Base-by-base conservation (phyloP, 2,329 filamentous ascomycete species). In the Phialophora macrospora region DNA sequence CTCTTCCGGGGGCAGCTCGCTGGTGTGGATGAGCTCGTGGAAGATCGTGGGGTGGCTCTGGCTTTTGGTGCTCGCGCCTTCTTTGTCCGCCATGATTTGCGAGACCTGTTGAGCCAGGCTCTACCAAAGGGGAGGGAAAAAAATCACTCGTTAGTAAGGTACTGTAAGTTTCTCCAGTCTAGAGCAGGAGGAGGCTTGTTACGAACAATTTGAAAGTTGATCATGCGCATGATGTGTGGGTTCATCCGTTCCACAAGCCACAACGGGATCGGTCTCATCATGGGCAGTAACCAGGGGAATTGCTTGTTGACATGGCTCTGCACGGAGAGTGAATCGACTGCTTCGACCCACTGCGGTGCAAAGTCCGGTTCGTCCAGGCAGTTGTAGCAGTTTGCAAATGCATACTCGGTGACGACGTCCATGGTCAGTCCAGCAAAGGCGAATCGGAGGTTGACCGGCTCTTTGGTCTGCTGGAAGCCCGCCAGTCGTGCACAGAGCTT, bases 401-500 rank as follows among this genome's bases (percentile, higher is more conserved):
- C 26, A 57, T 70, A 71, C 5, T 65, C 49, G 8, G 62, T 70
- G 58, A 72, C 67, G 20, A 73, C 60, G 55, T 73, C 71, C 26
- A 54, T 70, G 3, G 69, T 71, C 58, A 79, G 74, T 22, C 79
- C 79, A 24, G 75, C 77, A 57, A 78, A 80, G 0, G 77, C 73
- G 12, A 59, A 26, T 28, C 49, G 34, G 6, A 65, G 44, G 11
- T 62, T 28, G 28, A 72, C 57, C 4, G 63, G 55, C 34, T 68
- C 57, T 12, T 49, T 52, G 2, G 64, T 62, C 28, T 61, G 56
- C 4, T 41, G 59, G 55, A 60, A 63, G 46, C 56, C 34, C 32
- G 59, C 60, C 22, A 72, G 55, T 9, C 70, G 67, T 11, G 38
- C 34, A 54, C 38, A 68, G 6, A 77, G 63, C 49, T 70, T 71